phyloP scores from a whole-genome alignment of 495 filamentous ascomycete genomes.

The Xylaria intraflava region DNA sequence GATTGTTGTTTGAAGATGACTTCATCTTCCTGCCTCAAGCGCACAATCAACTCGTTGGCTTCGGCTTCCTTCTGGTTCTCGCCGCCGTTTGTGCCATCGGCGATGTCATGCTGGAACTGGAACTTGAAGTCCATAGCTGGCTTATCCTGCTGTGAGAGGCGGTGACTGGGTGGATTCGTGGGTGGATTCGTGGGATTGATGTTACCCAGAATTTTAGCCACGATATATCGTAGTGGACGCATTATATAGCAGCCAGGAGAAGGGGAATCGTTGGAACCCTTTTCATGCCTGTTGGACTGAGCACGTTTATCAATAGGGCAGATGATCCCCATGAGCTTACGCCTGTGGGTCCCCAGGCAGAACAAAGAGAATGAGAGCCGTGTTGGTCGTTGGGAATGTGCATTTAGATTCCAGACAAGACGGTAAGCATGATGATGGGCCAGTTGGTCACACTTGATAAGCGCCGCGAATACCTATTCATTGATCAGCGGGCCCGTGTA shows the following conservation, averaged over 20 bases:
- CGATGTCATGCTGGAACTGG: constrained; percentile 19
- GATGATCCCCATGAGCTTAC: constrained; percentile 13
- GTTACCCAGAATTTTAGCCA: background rate
- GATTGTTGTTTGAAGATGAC: constrained; percentile 14
- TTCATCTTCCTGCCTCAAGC: constrained; percentile 27
- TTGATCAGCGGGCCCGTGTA: too few relatives aligned
- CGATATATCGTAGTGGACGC: background rate
- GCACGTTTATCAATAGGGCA: constrained; percentile 18
- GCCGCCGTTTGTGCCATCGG: constrained; percentile 6
- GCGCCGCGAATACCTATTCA: too few relatives aligned
- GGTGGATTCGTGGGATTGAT: background rate
- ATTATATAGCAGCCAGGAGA: background rate
- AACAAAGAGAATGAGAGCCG: background rate
- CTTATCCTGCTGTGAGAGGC: background rate
- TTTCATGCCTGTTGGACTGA: constrained; percentile 13
- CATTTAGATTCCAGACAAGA: too few relatives aligned
- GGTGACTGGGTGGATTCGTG: background rate
- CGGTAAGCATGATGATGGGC: too few relatives aligned
- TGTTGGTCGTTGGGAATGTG: too few relatives aligned
- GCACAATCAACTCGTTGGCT: constrained; percentile 31
- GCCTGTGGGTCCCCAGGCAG: background rate
- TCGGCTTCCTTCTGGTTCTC: constrained; percentile 9
- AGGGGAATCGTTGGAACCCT: background rate
- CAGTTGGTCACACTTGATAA: too few relatives aligned
- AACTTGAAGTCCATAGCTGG: constrained; percentile 3